phyloP scores from a whole-genome alignment of 2,329 filamentous ascomycete species.

The Colletotrichum plurivorum region DNA sequence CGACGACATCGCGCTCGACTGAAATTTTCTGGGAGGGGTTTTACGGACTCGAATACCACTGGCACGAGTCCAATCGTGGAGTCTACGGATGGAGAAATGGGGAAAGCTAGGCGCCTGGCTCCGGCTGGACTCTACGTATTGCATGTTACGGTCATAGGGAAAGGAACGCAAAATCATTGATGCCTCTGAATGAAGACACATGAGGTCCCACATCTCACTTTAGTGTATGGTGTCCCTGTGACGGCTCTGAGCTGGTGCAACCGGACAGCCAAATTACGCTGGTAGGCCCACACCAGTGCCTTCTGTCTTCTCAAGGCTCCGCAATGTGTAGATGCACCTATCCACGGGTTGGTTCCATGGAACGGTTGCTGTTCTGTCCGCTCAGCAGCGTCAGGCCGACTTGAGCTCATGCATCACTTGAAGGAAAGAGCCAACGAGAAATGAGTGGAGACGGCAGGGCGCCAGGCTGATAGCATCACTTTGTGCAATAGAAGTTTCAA shows the following conservation, averaged over 20 bases:
- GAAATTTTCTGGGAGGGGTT: conserved; percentile 37
- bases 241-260: not conserved
- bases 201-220: conserved; percentile 14
- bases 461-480: no score
- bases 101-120: conserved; percentile 45
- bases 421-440: no score
- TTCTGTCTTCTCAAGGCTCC: no score
- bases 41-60: conserved; percentile 34
- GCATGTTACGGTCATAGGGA: conserved; percentile 65
- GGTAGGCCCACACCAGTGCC: no score
- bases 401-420: no score
- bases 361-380: no score
- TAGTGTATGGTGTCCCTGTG: not conserved
- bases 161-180: conserved; percentile 54
- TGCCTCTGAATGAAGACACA: conserved; percentile 39
- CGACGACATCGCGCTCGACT: conserved; percentile 40
- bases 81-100: conserved; percentile 41
- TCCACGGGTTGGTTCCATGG: no score
- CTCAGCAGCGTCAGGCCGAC: no score
- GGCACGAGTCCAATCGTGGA: conserved; percentile 42
- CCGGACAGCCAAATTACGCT: not conserved
- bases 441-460: no score
- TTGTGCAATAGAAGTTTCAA: no score
- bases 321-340: no score
- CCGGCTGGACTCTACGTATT: conserved; percentile 48